Base-by-base conservation (phyloP, 202 grass and related monocot genomes). In the Digitaria exilis region DNA sequence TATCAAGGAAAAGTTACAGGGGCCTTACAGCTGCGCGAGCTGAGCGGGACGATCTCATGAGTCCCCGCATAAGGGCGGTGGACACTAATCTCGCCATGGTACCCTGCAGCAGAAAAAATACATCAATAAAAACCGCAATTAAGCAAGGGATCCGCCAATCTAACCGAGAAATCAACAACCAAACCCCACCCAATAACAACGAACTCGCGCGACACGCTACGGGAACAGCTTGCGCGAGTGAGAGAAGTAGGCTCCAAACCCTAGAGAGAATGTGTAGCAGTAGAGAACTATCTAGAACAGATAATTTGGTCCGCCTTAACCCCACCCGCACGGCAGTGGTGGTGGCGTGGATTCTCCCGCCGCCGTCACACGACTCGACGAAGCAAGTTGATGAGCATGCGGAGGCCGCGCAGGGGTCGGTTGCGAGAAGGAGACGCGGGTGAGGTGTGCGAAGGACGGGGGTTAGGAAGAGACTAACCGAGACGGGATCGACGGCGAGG, bases 51-150 rank as follows among this genome's bases (percentile, higher is more conserved):
- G 79, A 88, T 57, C 79, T 85, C 61, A 59, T 22, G 55, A 92
- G 83, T 25, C 86, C 79, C 82, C 69, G 86, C 28, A 80, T 0
- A 31, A 88, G 61, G 13, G 83, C 50, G 32, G 61, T 80, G 16
- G 86, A 92, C 24, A 86, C 19, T 65, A 85, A 28, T 50, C 79
- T 92, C 62, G 69, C 86, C 90, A 92, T 84, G 81, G 12, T 45
- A 39, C 25, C 68, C 31, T 75, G 15, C 88, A 43, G 24, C 35
- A 14, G 89, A 22, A 57, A n/a, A 42, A 18, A 16, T 0, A 71
- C n/a, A 68, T n/a, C 30, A 70, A 9, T 31, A 7, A 75, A 18
- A 9, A 67, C 32, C 14, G 32, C 25, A 61, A 62, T 68, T 69
- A 69, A 84, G 50, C 35, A 45, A 45, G 2, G 16, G 5, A 69